Base-by-base conservation (phyloP, 176 grass and related monocot species). In the Cenchrus fungigraminus region DNA sequence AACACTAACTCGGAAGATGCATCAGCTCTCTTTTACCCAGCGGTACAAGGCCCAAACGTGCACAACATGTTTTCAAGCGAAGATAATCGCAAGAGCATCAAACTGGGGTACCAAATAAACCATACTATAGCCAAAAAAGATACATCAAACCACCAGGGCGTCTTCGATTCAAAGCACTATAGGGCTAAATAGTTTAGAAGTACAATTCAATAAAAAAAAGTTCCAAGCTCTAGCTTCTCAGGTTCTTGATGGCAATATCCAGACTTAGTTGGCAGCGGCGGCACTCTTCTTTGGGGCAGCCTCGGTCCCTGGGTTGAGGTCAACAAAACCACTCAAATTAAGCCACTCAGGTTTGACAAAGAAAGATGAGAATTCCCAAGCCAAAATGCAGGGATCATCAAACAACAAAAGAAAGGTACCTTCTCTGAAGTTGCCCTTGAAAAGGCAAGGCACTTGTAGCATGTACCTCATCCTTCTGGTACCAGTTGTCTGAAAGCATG, bases 391-490 rank as follows among this genome's bases (percentile, higher is more conserved):
- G 51, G 13, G 8, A 22, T 29, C 0, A 22, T 34, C 1, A 9
- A 1, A 0, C 25, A 25, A 25, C 25, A 44, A 4, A 15, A 40
- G 2, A 0, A 2, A 52, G 0, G 12, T 82, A 97, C 94, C 94
- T 93, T 97, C 94, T 94, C 90, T 97, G 68, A 97, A 97, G 79
- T 91, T 91, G 76, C 87, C 88, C 90, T 94, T 97, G 83, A 97
- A 97, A 81, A 92, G 88, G 66, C 83, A 81, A 63, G 92, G 92
- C 61, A 94, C 49, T 0, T 97, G 94, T 12, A 92, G 92, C 73
- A 97, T 34, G 80, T 97, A 97, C 87, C 94, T 94, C 94, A 97
- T 97, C 90, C 94, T 88, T 79, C 94, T 25, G 25, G 25, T 25
- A 25, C 94, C 94, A 97, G 83, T 97, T 97, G 79, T 97, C 94